phyloP scores from a whole-genome alignment of 345 rosid species.

The Ceriops tagal region DNA sequence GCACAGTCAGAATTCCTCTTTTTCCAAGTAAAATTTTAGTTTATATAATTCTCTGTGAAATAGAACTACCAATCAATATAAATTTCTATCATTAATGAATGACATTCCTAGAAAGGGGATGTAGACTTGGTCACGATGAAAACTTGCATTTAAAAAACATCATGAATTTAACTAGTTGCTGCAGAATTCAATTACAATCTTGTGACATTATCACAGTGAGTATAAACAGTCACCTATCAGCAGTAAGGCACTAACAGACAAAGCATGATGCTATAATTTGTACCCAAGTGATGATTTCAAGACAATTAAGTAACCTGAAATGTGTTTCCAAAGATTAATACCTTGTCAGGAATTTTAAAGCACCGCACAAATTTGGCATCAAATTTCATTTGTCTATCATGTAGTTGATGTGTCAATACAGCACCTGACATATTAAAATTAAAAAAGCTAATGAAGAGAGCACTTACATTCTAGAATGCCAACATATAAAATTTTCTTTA shows the following conservation, averaged over 20 bases:
- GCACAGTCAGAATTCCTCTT: constrained; percentile 7
- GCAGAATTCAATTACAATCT: too few species aligned
- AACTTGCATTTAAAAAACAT: too few species aligned
- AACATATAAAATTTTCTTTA: not conserved
- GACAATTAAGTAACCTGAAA: not conserved
- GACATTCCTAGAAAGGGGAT: too few species aligned
- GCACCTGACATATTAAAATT: constrained; percentile 34
- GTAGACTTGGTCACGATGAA: too few species aligned
- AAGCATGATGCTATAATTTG: not conserved
- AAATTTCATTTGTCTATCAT: constrained; percentile 60
- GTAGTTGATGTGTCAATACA: constrained; percentile 49
- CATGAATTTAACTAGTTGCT: too few species aligned
- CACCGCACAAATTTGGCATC: constrained; percentile 54
- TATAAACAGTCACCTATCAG: constrained; percentile 3
- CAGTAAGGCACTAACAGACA: not conserved
- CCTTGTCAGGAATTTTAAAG: constrained; percentile 64
- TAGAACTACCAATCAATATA: too few species aligned
- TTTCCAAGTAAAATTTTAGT: not conserved
- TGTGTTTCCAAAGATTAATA: constrained; percentile 19
- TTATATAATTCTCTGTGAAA: not conserved
- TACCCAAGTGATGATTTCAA: not conserved
- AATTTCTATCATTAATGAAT: too few species aligned
- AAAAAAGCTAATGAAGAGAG: not conserved
- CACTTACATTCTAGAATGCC: not conserved
- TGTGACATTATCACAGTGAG: not conserved